Percentiles rank a stretch among this genome's conserved stretches.
These are phyloP conservation scores for Epichloe sibirici DNA, from an alignment of 2,329 filamentous ascomycete genomes.

Conservation along the genomic window DNA sequence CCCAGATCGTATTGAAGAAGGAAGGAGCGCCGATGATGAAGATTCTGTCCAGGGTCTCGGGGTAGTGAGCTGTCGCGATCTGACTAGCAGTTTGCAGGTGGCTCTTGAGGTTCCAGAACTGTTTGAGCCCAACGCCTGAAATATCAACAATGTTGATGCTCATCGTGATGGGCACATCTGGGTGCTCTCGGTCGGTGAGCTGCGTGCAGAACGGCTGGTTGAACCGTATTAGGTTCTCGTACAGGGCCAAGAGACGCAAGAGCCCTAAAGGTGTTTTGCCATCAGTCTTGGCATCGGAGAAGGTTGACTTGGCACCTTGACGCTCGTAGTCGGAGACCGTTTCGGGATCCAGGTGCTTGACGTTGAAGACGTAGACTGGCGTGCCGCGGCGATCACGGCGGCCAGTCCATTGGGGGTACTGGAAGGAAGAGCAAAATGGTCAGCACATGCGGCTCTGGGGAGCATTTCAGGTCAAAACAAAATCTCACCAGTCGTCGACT, in stretches of 20 bases:
- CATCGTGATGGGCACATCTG: constrained; percentile 77
- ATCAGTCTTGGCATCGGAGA: constrained; percentile 50
- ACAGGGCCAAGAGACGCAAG: constrained; percentile 78
- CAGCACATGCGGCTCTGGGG: background rate
- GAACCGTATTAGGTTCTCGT: constrained; percentile 85
- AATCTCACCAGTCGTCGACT: constrained; percentile 57
- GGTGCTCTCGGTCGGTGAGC: constrained; percentile 56
- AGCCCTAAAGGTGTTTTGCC: constrained; percentile 62
- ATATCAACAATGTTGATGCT: constrained; percentile 95
- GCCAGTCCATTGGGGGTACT: constrained; percentile 94
- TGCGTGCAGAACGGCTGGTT: constrained; percentile 74
- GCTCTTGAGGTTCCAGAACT: constrained; percentile 88
- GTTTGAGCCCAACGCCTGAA: constrained; percentile 72
- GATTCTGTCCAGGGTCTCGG: constrained; percentile 64
- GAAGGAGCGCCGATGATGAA: constrained; percentile 75
- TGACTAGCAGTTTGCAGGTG: constrained; percentile 91
- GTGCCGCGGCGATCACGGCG: constrained; percentile 83
- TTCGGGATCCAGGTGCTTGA: constrained; percentile 71
- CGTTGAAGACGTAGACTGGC: constrained; percentile 83
- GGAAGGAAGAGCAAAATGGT: constrained; percentile 1
- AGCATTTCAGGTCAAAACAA: background rate
- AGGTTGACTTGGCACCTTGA: constrained; percentile 39
- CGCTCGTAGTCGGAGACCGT: constrained; percentile 70
- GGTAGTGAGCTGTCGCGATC: constrained; percentile 86
- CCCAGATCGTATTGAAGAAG: constrained; percentile 90